Conservation (phyloP, 2,329 filamentous ascomycete species). For the Pseudogymnoascus pannorum region DNA sequence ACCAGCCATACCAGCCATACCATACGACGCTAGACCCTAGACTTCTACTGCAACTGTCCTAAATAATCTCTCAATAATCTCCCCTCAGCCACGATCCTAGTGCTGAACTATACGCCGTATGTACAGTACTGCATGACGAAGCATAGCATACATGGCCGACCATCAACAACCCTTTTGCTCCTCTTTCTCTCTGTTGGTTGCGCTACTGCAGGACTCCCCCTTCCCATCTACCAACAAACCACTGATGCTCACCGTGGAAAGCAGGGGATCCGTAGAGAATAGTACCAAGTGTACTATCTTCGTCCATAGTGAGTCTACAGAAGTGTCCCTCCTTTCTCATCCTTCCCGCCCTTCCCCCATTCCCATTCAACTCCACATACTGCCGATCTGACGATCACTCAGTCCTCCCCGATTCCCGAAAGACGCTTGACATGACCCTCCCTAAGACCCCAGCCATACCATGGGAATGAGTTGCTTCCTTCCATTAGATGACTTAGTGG, state of each 20-base stretch:
- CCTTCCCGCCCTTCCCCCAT: neutral
- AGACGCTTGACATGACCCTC: neutral
- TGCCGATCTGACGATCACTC: neutral
- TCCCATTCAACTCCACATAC: neutral
- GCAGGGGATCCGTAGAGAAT: neutral
- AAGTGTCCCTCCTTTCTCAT: neutral
- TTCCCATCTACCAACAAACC: neutral
- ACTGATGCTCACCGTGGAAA: neutral
- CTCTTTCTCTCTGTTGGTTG: neutral
- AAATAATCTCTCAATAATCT: neutral
- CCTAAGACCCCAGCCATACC: neutral
- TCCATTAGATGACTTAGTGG: neutral
- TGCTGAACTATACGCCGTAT: neutral
- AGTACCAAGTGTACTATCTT: no score
- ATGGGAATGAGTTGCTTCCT: neutral
- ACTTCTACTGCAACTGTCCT: neutral
- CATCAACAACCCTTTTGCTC: no score
- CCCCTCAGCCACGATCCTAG: neutral
- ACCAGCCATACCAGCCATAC: no score
- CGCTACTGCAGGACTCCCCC: neutral
- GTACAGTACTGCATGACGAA: neutral
- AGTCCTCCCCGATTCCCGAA: neutral
- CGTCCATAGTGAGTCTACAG: neutral
- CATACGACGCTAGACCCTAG: no score
- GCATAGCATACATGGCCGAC: no score